A percentile compares a stretch with the other conserved stretches of the same genome.
Evolutionary conservation across 345 rosid species (phyloP).

Genomic region (Populus ilicifolia): DNA sequence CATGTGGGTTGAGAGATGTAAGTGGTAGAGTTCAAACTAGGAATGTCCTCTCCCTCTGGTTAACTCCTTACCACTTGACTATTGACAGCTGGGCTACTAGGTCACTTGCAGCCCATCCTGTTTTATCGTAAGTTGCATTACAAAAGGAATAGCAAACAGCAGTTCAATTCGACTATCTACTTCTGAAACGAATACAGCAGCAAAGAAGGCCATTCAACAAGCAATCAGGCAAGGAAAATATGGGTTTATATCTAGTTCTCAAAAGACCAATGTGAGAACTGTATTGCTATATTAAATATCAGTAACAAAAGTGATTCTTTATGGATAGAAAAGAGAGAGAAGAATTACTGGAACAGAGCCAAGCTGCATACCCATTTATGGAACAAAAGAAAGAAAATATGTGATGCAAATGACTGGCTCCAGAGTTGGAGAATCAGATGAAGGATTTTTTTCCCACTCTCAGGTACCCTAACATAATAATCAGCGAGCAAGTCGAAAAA

Average conservation of each 20-base stretch:
- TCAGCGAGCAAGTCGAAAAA: conserved; percentile 90
- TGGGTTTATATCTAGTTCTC: neutral
- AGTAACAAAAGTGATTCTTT: neutral
- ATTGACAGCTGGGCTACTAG: too few species aligned
- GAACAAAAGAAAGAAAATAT: conserved; percentile 77
- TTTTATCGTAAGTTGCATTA: neutral
- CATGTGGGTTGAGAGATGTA: too few species aligned
- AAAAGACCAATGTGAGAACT: neutral
- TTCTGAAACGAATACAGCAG: neutral
- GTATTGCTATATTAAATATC: neutral
- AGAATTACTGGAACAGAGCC: neutral
- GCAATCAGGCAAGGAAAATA: neutral
- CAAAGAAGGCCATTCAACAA: neutral
- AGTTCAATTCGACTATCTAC: neutral
- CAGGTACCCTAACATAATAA: conserved; percentile 60
- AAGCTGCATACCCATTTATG: conserved; percentile 81
- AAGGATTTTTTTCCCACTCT: conserved; percentile 68
- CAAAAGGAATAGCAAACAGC: neutral
- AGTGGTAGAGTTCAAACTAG: too few species aligned
- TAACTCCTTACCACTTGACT: too few species aligned
- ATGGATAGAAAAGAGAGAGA: neutral
- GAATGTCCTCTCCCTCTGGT: too few species aligned
- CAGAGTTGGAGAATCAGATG: conserved; percentile 90
- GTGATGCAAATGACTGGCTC: conserved; percentile 97
- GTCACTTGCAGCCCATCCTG: too few species aligned